Conservation (phyloP, 2,329 filamentous ascomycete genomes). For the Trichoderma koningiopsis region DNA sequence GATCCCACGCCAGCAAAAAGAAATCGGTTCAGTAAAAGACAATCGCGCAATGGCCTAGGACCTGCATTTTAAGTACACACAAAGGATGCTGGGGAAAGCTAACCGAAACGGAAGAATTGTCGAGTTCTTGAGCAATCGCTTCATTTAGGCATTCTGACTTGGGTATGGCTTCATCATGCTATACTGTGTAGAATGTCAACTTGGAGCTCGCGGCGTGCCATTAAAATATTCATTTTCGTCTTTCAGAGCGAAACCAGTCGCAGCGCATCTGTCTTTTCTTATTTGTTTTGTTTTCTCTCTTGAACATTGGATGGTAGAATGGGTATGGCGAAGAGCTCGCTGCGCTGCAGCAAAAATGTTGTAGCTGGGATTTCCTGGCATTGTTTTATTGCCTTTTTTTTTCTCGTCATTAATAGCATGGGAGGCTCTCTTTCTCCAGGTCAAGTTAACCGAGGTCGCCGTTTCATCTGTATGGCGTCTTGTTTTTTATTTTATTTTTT, state of each 20-base stretch:
- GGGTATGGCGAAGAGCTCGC: conserved; percentile 18
- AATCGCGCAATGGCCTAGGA: conserved; percentile 77
- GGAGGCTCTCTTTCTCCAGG: neutral
- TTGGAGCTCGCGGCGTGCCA: conserved; percentile 21
- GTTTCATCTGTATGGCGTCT: conserved; percentile 1
- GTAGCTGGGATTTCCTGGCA: conserved; percentile 17
- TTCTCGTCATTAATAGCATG: conserved; percentile 9
- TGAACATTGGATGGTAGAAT: conserved; percentile 25
- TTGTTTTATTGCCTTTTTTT: conserved; percentile 12
- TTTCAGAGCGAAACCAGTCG: conserved; percentile 17
- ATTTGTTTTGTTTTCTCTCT: conserved; percentile 22
- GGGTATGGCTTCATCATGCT: conserved; percentile 2
- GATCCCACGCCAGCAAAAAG: conserved; percentile 53
- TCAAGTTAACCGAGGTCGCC: neutral
- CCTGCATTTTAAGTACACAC: conserved; percentile 22
- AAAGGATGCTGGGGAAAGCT: neutral
- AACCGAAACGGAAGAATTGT: neutral
- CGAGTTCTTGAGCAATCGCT: conserved; percentile 2
- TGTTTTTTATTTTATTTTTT: neutral
- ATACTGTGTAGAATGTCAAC: conserved; percentile 12
- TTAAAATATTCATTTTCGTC: conserved; percentile 16
- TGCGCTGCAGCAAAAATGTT: conserved; percentile 21
- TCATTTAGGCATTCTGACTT: conserved; percentile 19
- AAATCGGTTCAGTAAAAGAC: conserved; percentile 83
- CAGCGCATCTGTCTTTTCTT: conserved; percentile 21